These are phyloP conservation scores for Butyriboletus loyo DNA, from an alignment of 768 basidiomycete genomes.

Conservation along the genomic window DNA sequence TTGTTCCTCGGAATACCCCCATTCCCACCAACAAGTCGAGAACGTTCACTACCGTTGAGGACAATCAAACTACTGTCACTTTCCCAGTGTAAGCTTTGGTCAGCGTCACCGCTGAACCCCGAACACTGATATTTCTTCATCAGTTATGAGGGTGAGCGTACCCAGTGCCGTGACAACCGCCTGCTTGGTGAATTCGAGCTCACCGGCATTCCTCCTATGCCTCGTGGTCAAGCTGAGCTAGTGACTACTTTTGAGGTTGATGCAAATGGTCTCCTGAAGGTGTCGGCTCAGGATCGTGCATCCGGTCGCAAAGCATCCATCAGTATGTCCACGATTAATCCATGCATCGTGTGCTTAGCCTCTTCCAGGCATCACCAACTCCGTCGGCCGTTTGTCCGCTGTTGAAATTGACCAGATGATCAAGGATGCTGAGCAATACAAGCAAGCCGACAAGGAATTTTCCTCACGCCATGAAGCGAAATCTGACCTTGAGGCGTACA, in stretches of 20 bases:
- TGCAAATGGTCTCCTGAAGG: constrained; percentile 98
- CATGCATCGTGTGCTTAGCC: constrained; percentile 1
- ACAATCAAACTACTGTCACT: constrained; percentile 99
- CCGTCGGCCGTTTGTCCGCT: constrained; percentile 94
- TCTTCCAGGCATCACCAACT: constrained; percentile 87
- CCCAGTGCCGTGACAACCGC: constrained; percentile 99
- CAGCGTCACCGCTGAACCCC: background rate
- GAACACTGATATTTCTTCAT: constrained; percentile 9
- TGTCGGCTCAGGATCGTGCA: constrained; percentile 96
- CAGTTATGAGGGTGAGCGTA: constrained; percentile 98
- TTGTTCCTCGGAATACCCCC: constrained; percentile 98
- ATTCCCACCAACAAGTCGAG: constrained; percentile 99
- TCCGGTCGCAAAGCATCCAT: constrained; percentile 99
- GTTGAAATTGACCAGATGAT: constrained; percentile 99
- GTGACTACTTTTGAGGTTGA: constrained; percentile 99
- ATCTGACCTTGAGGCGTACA: constrained; percentile 95
- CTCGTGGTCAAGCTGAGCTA: constrained; percentile 97
- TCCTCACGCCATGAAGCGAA: constrained; percentile 97
- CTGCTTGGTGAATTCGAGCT: constrained; percentile 99
- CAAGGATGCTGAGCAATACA: constrained; percentile 96
- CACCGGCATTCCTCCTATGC: constrained; percentile 98
- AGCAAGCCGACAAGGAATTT: constrained; percentile 96
- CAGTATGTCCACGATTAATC: constrained; percentile 50
- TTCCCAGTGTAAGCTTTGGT: constrained; percentile 82
- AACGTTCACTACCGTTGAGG: constrained; percentile 99